phyloP scores from a whole-genome alignment of 78 protist genomes.

The Guillardia theta region DNA sequence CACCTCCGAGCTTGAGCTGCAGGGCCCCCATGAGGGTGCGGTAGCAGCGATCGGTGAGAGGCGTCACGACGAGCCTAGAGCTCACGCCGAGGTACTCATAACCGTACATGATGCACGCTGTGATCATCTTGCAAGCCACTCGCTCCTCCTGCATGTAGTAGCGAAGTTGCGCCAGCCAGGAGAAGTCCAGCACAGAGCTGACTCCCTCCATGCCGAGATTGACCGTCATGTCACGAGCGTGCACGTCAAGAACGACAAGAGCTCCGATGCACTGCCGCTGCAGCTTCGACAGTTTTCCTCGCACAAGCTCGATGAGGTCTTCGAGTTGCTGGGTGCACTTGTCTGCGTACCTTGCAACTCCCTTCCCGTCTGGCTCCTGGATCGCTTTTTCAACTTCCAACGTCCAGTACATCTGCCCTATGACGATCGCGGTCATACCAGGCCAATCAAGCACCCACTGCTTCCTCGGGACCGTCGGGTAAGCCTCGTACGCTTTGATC shows the following conservation, averaged over 20 bases:
- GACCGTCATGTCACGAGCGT: conserved; percentile 72
- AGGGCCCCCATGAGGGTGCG: conserved; percentile 77
- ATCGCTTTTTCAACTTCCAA: conserved; percentile 44
- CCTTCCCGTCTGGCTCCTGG: background rate
- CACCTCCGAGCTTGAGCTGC: conserved; percentile 64
- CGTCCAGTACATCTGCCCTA: conserved; percentile 71
- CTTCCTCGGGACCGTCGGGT: conserved; percentile 31
- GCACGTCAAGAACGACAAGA: conserved; percentile 78
- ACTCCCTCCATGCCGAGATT: conserved; percentile 45
- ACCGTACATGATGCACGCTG: conserved; percentile 74
- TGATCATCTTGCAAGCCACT: conserved; percentile 51
- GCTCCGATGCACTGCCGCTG: conserved; percentile 60
- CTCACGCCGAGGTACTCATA: conserved; percentile 89
- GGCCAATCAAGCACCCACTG: conserved; percentile 78
- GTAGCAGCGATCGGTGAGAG: conserved; percentile 89
- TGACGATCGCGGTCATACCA: conserved; percentile 70
- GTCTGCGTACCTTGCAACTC: background rate
- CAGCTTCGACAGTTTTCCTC: conserved; percentile 56
- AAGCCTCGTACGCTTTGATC: background rate
- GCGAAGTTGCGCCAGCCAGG: conserved; percentile 72
- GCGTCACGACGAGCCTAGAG: conserved; percentile 88
- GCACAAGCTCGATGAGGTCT: conserved; percentile 46
- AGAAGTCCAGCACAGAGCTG: conserved; percentile 50
- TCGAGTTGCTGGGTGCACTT: conserved; percentile 45
- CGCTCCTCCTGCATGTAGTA: conserved; percentile 41